phyloP scores from a whole-genome alignment of 164 flowering plant genomes.

The Aristolochia californica region DNA sequence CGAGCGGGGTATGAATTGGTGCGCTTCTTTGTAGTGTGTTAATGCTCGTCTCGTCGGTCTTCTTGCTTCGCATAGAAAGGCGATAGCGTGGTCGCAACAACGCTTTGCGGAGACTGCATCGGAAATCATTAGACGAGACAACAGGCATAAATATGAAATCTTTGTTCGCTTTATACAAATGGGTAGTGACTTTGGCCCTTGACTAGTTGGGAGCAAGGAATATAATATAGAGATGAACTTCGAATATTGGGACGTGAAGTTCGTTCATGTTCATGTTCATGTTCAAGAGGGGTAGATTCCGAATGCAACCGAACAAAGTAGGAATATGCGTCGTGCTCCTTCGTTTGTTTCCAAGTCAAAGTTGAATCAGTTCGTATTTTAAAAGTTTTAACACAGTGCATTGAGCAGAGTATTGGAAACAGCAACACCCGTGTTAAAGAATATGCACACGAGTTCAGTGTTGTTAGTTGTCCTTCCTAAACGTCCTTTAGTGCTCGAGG shows the following conservation, averaged over 20 bases:
- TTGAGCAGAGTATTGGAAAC: conserved; percentile 1
- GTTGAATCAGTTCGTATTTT: neutral
- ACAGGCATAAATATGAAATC: neutral
- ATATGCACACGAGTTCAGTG: conserved; percentile 1
- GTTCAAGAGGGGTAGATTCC: no score
- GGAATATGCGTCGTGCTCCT: conserved; percentile 42
- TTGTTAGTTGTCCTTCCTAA: neutral
- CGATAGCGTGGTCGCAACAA: conserved; percentile 68
- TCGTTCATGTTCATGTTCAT: no score
- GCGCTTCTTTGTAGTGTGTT: conserved; percentile 21
- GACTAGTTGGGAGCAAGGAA: neutral
- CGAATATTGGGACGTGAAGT: no score
- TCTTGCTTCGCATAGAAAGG: conserved; percentile 17
- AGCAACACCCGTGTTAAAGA: neutral
- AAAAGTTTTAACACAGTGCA: no score
- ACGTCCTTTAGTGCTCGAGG: conserved; percentile 4
- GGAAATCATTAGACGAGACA: neutral
- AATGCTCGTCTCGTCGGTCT: conserved; percentile 5
- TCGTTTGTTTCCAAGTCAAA: conserved; percentile 8
- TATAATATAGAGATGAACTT: no score
- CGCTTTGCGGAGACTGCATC: conserved; percentile 25
- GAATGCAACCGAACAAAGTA: conserved; percentile 6
- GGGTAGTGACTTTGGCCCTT: no score
- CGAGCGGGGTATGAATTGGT: conserved; percentile 41
- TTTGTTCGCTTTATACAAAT: neutral